Evolutionary conservation across 805 yeast species (phyloP).

Genomic region (Saccharomycopsis babjevae): DNA sequence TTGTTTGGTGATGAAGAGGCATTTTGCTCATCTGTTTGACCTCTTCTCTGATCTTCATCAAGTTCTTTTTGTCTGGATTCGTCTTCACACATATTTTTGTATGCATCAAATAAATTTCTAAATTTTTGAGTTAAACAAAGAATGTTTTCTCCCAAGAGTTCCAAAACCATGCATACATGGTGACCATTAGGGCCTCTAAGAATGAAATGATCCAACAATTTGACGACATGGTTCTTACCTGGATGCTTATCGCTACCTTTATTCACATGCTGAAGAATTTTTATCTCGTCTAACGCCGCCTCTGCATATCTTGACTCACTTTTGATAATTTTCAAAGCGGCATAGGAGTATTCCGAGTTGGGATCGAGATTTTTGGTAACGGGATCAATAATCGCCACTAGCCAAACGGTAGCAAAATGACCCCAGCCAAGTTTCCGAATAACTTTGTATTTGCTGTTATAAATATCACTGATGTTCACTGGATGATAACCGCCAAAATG

Average conservation of each 20-base stretch:
- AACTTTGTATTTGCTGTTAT: constrained; percentile 56
- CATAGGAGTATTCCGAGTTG: constrained; percentile 34
- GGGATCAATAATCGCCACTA: constrained; percentile 49
- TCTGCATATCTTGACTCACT: constrained; percentile 86
- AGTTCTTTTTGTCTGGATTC: not conserved
- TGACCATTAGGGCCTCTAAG: constrained; percentile 87
- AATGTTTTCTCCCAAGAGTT: constrained; percentile 89
- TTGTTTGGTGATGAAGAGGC: not conserved
- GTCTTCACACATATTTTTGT: constrained; percentile 2
- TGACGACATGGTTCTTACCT: constrained; percentile 75
- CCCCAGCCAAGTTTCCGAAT: constrained; percentile 98
- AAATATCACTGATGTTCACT: constrained; percentile 76
- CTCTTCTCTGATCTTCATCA: not conserved
- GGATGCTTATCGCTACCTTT: constrained; percentile 59
- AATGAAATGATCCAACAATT: constrained; percentile 70
- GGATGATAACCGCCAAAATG: constrained; percentile 95
- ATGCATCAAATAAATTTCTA: constrained; percentile 25
- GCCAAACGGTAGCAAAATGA: constrained; percentile 93
- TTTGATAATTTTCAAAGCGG: constrained; percentile 89
- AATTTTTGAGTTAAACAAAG: constrained; percentile 72
- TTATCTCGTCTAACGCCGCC: constrained; percentile 90
- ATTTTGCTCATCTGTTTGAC: not conserved
- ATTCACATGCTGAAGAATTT: constrained; percentile 56
- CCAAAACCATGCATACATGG: constrained; percentile 96
- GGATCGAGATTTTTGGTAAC: constrained; percentile 25